Evolutionary conservation across 139 green algal genomes (phyloP), one percentile per base, ranked within the genome.

Genomic region (Parachlorella kessleri): DNA sequence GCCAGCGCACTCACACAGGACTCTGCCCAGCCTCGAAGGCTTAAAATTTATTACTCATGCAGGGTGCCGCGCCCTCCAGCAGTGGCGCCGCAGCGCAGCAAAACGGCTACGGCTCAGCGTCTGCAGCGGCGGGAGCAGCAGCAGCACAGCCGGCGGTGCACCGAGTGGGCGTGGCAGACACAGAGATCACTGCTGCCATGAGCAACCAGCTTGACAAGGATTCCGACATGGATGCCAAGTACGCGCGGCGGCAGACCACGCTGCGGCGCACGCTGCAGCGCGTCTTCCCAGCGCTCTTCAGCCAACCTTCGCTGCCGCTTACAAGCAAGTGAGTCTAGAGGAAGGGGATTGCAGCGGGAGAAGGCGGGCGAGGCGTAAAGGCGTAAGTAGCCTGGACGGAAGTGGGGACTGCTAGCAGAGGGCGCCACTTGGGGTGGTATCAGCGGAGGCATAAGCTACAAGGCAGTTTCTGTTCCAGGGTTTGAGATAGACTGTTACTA

Each of bases 221-320:
- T 30, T 42, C 78, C 9, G 84, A 90, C 42, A 75, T 86, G 65
- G 82, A 88, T 35, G 66, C 76, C 55, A 95, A 95, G 79, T 95
- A 95, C 80, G 78, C 72, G 4, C 83, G 77, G 66, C 83, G 86
- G 41, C 81, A 84, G 38, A 70, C 72, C 36, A 63, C 76, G 2
- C 72, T 92, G 39, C 85, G 86, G 76, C 85, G 91, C 30, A 87
- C 85, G 48, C 55, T 94, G 73, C 89, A 95, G 82, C 80, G 87
- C 4, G 36, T 93, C 18, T 86, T 95, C 59, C 91, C 91, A 24
- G 78, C 78, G 33, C 70, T 94, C 9, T 95, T 95, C 82, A 70
- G 84, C 41, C 84, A 88, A 1, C n/a, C n/a, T n/a, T 69, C 69
- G 39, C 79, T 92, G 64, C 87, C 88, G 26, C 65, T 94, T 73